Base-by-base conservation (phyloP, 441 rosid species). In the Corymbia calophylla region DNA sequence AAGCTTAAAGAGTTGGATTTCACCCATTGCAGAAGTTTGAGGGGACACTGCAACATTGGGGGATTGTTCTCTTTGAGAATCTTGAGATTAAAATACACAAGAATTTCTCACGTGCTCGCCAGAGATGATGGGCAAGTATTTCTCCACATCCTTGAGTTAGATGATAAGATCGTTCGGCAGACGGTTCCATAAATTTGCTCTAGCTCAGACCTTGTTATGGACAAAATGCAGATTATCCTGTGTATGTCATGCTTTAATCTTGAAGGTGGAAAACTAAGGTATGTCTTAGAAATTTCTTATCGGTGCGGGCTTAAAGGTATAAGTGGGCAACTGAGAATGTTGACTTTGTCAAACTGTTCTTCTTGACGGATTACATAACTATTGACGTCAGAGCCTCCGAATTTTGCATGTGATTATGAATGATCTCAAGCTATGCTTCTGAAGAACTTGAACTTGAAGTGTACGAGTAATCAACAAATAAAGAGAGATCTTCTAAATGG, bases 51-150 rank as follows among this genome's bases (percentile, higher is more conserved):
- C 66, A 27, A 60, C 66, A 60, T 60, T 13, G 2, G 7, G 17
- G 31, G 31, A 27, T 60, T 60, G 66, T 27, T 60, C 3, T 60
- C 31, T 27, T 60, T 60, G 31, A 62, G 68, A 62, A 62, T 62
- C 68, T 29, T 62, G 68, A 62, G 15, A 58, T 25, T 58, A 9
- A 58, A 58, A 58, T 58, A 5, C 64, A 58, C 64, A 58, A 58
- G 3, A 58, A 58, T 58, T 25, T 58, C 14, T 58, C 14, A 10
- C 0, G 15, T 58, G n/a, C n/a, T 58, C 7, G 7, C 3, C 0
- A 58, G n/a, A 10, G n/a, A 58, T 25, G 5, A 58, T 9, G 64
- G 64, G 64, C 3, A 58, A 25, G 29, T 25, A 23, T 58, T 10
- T 58, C 64, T 58, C 64, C 64, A 58, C 64, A 58, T 58, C n/a